Base-by-base conservation (phyloP, 148 eudicot species). In the Chenopodium suecicum region DNA sequence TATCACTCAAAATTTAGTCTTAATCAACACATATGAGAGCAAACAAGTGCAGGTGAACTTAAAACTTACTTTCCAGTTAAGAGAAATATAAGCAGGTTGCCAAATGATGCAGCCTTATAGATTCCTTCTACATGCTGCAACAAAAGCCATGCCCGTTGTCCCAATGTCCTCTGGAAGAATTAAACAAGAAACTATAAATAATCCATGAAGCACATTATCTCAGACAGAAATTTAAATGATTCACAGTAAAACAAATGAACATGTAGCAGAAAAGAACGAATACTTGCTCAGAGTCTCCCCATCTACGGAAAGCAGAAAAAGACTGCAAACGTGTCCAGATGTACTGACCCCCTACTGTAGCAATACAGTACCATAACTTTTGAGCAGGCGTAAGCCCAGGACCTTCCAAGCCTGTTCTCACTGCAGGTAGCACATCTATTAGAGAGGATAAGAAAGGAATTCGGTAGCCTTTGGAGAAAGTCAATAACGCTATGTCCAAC, bases 251-350 rank as follows among this genome's bases (percentile, higher is more conserved):
- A 31, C 68, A 32, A 60, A 76, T 75, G 13, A 52, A 81, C 9
- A 73, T 54, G 74, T 3, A 25, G 60, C 32, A 72, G 27, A 68
- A 68, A 77, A 78, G 34, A 56, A 58, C 81, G 34, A 67, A 78
- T 83, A 94, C 98, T 94, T 90, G 98, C 76, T 95, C 99, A 50
- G 99, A 91, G 90, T 91, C 91, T 63, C 97, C 94, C 98, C 98
- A 95, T 87, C 97, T 90, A 54, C 98, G 94, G 71, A 95, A 95
- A 85, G 98, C 94, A 82, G 99, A 95, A 88, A 95, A 92, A 13
- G 98, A 93, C 69, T 95, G 97, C 79, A 95, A 78, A 13, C 97
- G 97, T 69, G 97, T 83, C 98, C 96, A 95, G 73, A 93, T 82
- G 83, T 95, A 94, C 66, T 94, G 98, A 80, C 97, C 94, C 85